These are phyloP conservation scores for Chrysanthemum lavandulifolium DNA, from an alignment of 129 eudicot genomes.

Conservation along the genomic window DNA sequence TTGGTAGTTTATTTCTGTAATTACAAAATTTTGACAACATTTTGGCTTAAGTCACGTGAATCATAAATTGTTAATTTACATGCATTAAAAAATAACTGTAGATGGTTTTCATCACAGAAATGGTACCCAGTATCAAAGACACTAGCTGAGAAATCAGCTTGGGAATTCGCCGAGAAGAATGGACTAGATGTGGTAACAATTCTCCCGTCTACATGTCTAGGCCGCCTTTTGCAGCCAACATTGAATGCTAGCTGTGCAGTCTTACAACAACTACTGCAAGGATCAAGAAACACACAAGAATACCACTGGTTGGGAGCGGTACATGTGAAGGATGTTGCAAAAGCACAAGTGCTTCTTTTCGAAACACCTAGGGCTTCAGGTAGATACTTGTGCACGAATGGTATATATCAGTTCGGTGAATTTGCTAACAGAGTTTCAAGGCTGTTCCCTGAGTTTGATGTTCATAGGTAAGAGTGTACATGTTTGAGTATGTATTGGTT, in stretches of 20 bases:
- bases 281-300: constrained; percentile 68
- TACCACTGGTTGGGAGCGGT: constrained; percentile 75
- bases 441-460: constrained; percentile 63
- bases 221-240: constrained; percentile 60
- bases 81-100: background rate
- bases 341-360: constrained; percentile 57
- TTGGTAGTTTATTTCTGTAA: too few relatives aligned
- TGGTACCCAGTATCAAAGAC: constrained; percentile 87
- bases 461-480: constrained; percentile 51
- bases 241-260: constrained; percentile 80
- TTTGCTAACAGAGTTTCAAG: constrained; percentile 62
- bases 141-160: constrained; percentile 79
- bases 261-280: constrained; percentile 55
- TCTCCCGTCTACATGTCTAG: constrained; percentile 70
- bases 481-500: background rate
- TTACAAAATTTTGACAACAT: too few relatives aligned
- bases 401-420: constrained; percentile 67
- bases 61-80: background rate
- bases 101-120: constrained; percentile 38
- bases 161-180: constrained; percentile 60
- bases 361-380: constrained; percentile 67
- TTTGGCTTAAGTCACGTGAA: background rate
- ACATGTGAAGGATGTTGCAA: constrained; percentile 83
- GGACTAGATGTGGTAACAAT: constrained; percentile 62
- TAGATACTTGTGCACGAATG: constrained; percentile 77